Evolutionary conservation across 305 asterid genomes (phyloP).

Genomic region (Fraxinus sp.): DNA sequence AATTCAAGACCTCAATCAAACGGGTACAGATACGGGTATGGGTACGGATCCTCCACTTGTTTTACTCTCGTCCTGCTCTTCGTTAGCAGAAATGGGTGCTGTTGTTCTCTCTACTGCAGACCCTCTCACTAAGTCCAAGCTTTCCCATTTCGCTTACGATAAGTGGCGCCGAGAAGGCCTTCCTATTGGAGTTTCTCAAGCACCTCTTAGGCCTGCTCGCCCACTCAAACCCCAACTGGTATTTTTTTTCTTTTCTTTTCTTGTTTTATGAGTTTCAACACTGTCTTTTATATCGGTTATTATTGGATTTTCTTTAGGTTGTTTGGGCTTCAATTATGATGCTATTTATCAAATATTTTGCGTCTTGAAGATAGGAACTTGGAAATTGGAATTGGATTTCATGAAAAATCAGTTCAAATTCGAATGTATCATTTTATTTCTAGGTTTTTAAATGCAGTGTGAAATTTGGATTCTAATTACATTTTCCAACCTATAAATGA

Average conservation of each 20-base stretch:
- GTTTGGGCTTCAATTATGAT: neutral
- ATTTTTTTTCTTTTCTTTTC: constrained; percentile 8
- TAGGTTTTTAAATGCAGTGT: neutral
- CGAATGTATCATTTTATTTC: neutral
- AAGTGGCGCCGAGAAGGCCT: constrained; percentile 64
- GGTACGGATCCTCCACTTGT: neutral
- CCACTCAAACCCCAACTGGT: constrained; percentile 73
- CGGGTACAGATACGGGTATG: neutral
- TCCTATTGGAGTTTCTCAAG: constrained; percentile 60
- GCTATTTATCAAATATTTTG: neutral
- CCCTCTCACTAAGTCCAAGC: constrained; percentile 74
- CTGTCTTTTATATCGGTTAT: neutral
- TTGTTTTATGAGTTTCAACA: neutral
- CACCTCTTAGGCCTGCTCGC: constrained; percentile 73
- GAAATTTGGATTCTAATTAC: neutral
- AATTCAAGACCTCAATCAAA: constrained; percentile 21
- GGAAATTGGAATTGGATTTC: neutral
- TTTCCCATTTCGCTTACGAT: constrained; percentile 70
- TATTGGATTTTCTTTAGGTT: neutral
- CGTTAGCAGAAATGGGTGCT: constrained; percentile 82
- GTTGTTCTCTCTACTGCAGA: constrained; percentile 71
- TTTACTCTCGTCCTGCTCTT: constrained; percentile 40
- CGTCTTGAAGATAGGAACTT: neutral
- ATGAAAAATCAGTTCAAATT: neutral
- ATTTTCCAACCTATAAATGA: neutral